Conservation (phyloP, 805 yeast genomes). For the Jamesozyma lodderae region DNA sequence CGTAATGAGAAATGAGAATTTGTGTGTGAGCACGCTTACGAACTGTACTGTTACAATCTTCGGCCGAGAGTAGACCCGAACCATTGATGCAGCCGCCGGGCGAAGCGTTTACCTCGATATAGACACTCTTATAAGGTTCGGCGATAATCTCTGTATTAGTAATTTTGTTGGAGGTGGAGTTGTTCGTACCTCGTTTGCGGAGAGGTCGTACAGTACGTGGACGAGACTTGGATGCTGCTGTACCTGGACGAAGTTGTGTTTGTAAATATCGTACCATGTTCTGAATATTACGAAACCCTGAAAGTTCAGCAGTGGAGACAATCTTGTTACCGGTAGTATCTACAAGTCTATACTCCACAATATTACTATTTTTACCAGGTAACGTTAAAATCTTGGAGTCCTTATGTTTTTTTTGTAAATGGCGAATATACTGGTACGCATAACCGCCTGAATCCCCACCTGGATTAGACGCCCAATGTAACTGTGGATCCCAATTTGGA, state of each 20-base stretch:
- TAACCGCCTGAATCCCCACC: constrained; percentile 92
- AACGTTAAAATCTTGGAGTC: constrained; percentile 31
- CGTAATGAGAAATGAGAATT: too few relatives aligned
- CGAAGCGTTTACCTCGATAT: constrained; percentile 95
- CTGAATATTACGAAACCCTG: constrained; percentile 92
- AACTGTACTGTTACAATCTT: constrained; percentile 19
- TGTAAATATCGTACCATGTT: constrained; percentile 61
- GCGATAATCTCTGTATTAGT: constrained; percentile 24
- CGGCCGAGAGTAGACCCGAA: constrained; percentile 74
- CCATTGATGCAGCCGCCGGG: constrained; percentile 98
- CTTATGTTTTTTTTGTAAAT: constrained; percentile 26
- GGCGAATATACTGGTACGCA: constrained; percentile 55
- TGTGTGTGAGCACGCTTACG: constrained; percentile 13
- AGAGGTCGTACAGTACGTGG: background rate
- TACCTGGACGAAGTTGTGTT: background rate
- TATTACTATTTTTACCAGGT: constrained; percentile 68
- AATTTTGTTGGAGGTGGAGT: background rate
- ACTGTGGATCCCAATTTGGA: constrained; percentile 30
- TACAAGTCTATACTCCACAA: constrained; percentile 56
- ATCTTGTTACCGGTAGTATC: constrained; percentile 34
- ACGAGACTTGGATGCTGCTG: background rate
- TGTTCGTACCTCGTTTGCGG: background rate
- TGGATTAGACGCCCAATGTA: constrained; percentile 62
- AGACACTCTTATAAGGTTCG: constrained; percentile 63
- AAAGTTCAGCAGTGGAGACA: constrained; percentile 57